Base-by-base conservation (phyloP, 208 protist genomes). In the Trypanosoma grayi region DNA sequence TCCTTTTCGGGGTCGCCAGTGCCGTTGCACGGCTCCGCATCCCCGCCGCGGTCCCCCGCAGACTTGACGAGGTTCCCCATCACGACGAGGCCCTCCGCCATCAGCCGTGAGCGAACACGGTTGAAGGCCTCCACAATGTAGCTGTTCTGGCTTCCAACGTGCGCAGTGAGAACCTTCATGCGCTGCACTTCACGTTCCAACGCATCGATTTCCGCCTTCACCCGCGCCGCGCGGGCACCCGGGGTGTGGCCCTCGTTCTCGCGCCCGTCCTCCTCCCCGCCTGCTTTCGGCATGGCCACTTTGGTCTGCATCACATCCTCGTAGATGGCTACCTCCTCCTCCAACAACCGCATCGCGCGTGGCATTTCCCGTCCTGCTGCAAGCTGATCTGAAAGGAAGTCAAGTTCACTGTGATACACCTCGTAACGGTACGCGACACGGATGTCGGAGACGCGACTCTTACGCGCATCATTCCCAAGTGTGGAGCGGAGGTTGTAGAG, bases 361-460 rank as follows among this genome's bases (percentile, higher is more conserved):
- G 85, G 83, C 77, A 93, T 82, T 16, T 66, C 47, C 37, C 79
- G 69, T 33, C 40, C 60, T 24, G 25, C 5, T 20, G 52, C 28
- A 13, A 94, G 80, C 66, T 92, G 85, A 46, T 79, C 80, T 36
- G 90, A 81, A 25, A 97, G 60, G 57, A 90, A 93, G 61, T 95
- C 75, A 7, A 95, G 61, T 72, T 98, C 95, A 25, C 73, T 79
- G 61, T 94, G 83, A 44, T 98, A 95, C 8, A 83, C 90, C 74
- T 99, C 95, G 61, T 92, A 90, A 33, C 97, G 94, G 67, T 95
- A 98, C 24, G 80, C 80, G 20, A 98, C 77, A 41, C 98, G 91
- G 45, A 99, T 93, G 66, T 99, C 91, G 5, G 97, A 98, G 5
- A 99, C 92, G 48, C 98, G 98, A 50, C 97, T 98, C 45, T 85